Evolutionary conservation across 139 green algal genomes (phyloP), one percentile per base, ranked within the genome.

Genomic region (Coelastrella sp.): DNA sequence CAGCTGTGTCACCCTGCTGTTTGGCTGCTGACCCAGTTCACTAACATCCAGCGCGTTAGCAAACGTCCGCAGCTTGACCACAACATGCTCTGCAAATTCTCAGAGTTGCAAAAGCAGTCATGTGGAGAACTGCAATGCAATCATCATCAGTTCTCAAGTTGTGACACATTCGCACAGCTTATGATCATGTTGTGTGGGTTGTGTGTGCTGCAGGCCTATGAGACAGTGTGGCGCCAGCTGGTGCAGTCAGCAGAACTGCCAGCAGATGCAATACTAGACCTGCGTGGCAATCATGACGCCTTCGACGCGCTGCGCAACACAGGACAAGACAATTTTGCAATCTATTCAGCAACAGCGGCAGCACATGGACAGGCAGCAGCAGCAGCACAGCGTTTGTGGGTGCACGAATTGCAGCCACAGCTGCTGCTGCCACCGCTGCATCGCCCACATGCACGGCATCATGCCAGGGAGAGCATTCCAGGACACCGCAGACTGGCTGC

Each of bases 211-310:
- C 83, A 88, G 83, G 65, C 84, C 6, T 89, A 89, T 57, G 49
- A 79, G 27, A 17, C 19, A 5, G 84, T 74, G 7, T 89, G 84
- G 84, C 56, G 70, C 27, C 49, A 56, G 8, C 68, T 89, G 6
- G 84, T 68, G 7, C 7, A 70, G 60, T 72, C 58, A 24, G 87
- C 84, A 8, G 90, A 90, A 4, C 22, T 96, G 14, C 65, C 87
- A n/a, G 73, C 84, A 65, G 35, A 80, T 9, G 12, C 24, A 5
- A 78, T 97, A 9, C 78, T 97, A 4, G 95, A 97, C 78, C 5
- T 96, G 61, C 74, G 95, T 20, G 95, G 96, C 58, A 98, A 98
- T 84, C 96, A 98, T 82, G 96, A 98, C 87, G 83, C 63, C 4
- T 98, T 98, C 57, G 90, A 96, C 89, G 87, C 87, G 14, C 68